Conservation (phyloP, 2,329 filamentous ascomycete genomes). For the Plectosphaerella cucumerina region DNA sequence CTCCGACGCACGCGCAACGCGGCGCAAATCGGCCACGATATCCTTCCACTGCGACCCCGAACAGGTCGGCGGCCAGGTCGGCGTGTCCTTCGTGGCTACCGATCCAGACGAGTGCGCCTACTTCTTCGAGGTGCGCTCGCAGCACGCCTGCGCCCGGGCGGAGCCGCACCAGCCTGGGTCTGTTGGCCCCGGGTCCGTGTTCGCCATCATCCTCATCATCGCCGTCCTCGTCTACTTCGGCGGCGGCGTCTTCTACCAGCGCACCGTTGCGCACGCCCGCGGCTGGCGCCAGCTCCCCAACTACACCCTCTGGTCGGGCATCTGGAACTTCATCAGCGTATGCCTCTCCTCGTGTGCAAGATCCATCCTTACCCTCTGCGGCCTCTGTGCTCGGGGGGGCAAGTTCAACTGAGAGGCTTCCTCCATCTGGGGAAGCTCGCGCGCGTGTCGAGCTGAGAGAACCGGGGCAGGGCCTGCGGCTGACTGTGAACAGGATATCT, state of each 20-base stretch:
- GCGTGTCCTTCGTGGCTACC: slow-evolving; percentile 75
- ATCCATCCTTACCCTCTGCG: not conserved
- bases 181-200: slow-evolving; percentile 70
- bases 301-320: slow-evolving; percentile 86
- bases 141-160: slow-evolving; percentile 69
- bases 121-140: slow-evolving; percentile 88
- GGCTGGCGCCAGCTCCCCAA: slow-evolving; percentile 96
- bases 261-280: slow-evolving; percentile 87
- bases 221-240: slow-evolving; percentile 85
- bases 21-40: slow-evolving; percentile 78
- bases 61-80: slow-evolving; percentile 61
- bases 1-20: slow-evolving; percentile 29
- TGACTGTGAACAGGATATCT: slow-evolving; percentile 47
- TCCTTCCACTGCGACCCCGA: slow-evolving; percentile 92
- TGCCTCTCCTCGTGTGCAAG: slow-evolving; percentile 34
- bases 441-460: too few relatives aligned
- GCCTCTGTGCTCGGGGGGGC: not conserved
- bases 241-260: slow-evolving; percentile 92
- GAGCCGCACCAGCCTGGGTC: slow-evolving; percentile 70
- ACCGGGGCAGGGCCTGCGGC: too few relatives aligned
- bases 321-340: slow-evolving; percentile 81
- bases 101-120: slow-evolving; percentile 91
- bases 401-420: not conserved
- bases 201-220: slow-evolving; percentile 76
- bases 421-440: too few relatives aligned